Evolutionary conservation across 805 yeast genomes (phyloP).

Genomic region (Saturnispora quitensis): DNA sequence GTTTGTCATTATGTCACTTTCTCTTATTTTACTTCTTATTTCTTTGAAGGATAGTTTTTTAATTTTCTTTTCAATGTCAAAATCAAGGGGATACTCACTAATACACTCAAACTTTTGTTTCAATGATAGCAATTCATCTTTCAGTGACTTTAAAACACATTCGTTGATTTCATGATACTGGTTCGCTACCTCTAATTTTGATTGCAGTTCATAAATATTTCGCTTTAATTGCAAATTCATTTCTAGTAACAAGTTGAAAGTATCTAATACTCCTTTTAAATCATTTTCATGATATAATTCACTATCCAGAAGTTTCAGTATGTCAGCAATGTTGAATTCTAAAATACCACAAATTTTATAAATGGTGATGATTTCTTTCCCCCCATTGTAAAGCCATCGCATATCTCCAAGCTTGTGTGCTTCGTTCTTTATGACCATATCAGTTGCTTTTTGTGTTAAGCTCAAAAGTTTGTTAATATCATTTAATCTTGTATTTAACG

Average conservation of each 20-base stretch:
- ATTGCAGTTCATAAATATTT: conserved; percentile 23
- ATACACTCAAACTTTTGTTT: conserved; percentile 11
- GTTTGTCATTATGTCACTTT: conserved; percentile 1
- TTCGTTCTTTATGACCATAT: conserved; percentile 3
- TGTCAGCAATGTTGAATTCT: conserved; percentile 28
- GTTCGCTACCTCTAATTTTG: conserved; percentile 30
- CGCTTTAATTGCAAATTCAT: conserved; percentile 21
- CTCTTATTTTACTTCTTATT: not conserved
- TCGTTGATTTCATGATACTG: conserved; percentile 37
- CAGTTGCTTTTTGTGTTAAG: not conserved
- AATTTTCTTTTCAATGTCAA: conserved; percentile 28
- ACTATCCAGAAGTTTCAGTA: conserved; percentile 27
- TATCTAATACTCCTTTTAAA: conserved; percentile 19
- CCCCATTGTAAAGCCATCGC: conserved; percentile 28
- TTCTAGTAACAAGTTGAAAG: conserved; percentile 28
- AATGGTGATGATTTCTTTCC: conserved; percentile 26
- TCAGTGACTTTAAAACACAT: conserved; percentile 34
- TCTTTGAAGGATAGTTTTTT: not conserved
- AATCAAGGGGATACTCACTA: conserved; percentile 27
- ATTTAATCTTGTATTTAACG: not conserved
- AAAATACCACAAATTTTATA: conserved; percentile 25
- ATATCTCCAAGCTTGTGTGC: not conserved
- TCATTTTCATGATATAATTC: conserved; percentile 7
- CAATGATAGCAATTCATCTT: conserved; percentile 25
- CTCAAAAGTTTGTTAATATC: conserved; percentile 1